Conservation (phyloP, 768 basidiomycete species). For the Mycena filopes region DNA sequence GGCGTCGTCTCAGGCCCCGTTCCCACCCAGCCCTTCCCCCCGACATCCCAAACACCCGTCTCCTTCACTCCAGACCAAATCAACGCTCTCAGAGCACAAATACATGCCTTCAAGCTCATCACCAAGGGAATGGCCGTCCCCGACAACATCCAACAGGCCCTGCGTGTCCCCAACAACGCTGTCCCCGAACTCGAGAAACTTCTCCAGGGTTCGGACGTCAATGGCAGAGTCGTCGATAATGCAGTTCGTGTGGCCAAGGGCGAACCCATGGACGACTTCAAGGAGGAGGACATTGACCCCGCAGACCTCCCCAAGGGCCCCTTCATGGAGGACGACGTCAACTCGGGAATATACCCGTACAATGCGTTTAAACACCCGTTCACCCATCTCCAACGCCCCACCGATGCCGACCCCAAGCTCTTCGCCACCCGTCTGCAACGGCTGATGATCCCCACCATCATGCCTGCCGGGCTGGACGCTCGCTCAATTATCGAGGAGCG, state of each 20-base stretch:
- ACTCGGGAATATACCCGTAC: conserved; percentile 90
- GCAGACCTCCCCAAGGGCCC: conserved; percentile 77
- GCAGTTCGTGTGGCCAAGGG: conserved; percentile 68
- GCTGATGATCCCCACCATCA: conserved; percentile 86
- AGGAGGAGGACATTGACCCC: conserved; percentile 65
- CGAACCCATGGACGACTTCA: conserved; percentile 60
- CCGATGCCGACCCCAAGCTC: conserved; percentile 67
- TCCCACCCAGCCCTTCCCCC: conserved; percentile 60
- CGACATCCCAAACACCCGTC: conserved; percentile 75
- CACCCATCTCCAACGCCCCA: conserved; percentile 75
- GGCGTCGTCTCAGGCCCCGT: conserved; percentile 61
- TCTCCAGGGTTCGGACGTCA: conserved; percentile 67
- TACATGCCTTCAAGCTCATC: conserved; percentile 83
- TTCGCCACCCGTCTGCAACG: conserved; percentile 82
- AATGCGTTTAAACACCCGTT: conserved; percentile 91
- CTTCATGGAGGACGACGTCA: conserved; percentile 81
- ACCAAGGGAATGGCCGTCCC: conserved; percentile 74
- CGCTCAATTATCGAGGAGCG: conserved; percentile 92
- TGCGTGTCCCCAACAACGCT: conserved; percentile 71
- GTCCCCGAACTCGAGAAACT: conserved; percentile 73
- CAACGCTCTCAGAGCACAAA: conserved; percentile 80
- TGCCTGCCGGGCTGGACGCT: conserved; percentile 93
- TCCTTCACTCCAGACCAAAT: conserved; percentile 85
- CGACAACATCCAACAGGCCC: conserved; percentile 74
- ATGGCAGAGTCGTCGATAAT: conserved; percentile 74